Evolutionary conservation across 1,284 basidiomycete species (phyloP).

Genomic region (Boletus albobrunnescens): DNA sequence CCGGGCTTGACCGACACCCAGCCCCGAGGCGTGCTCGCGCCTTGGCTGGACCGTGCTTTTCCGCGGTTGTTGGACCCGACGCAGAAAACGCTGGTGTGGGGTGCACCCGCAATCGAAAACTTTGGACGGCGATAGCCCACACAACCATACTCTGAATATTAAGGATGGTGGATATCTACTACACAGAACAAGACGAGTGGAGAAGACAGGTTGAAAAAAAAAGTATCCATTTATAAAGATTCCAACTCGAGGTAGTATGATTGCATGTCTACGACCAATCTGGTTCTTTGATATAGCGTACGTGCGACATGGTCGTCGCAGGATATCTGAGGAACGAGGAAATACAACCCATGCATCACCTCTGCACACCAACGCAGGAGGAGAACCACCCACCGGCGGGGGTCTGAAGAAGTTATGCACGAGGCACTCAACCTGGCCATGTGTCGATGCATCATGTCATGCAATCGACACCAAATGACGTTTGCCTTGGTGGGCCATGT

Average conservation of each 20-base stretch:
- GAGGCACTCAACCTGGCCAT: slow-evolving; percentile 17
- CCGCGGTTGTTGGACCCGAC: slow-evolving; percentile 55
- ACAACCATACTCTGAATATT: too few species aligned
- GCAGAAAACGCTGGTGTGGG: slow-evolving; percentile 61
- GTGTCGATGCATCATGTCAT: not conserved
- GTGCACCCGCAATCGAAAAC: slow-evolving; percentile 63
- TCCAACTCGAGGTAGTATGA: not conserved
- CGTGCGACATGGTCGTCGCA: too few species aligned
- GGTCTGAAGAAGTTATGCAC: slow-evolving; percentile 56
- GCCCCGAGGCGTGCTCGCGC: slow-evolving; percentile 42
- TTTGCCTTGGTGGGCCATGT: slow-evolving; percentile 3
- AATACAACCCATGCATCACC: slow-evolving; percentile 38
- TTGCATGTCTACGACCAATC: slow-evolving; percentile 6
- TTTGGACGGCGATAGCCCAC: slow-evolving; percentile 39
- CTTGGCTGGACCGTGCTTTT: slow-evolving; percentile 41
- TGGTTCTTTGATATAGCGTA: not conserved
- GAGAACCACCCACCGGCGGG: slow-evolving; percentile 40
- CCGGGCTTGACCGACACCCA: not conserved
- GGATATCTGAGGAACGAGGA: not conserved
- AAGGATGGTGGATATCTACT: slow-evolving; percentile 3
- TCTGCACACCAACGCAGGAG: slow-evolving; percentile 54
- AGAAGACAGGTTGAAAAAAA: not conserved
- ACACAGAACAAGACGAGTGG: not conserved
- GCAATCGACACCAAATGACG: not conserved
- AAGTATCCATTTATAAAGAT: not conserved